Base-by-base conservation (phyloP, 352 stramenopile genomes). In the Albugo laibachii region DNA sequence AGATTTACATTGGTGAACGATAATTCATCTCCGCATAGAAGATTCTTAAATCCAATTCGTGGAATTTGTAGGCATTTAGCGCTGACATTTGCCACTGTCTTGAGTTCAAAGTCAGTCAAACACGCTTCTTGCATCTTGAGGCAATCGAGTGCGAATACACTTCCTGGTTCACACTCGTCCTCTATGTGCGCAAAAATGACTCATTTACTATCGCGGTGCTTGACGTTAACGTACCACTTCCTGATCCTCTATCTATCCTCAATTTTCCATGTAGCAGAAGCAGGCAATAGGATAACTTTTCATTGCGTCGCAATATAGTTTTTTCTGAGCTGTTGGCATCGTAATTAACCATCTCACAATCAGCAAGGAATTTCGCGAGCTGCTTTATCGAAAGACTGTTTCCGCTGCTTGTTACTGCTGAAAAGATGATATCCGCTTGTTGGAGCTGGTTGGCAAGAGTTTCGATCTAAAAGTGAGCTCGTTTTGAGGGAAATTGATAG, bases 41-140 rank as follows among this genome's bases (percentile, higher is more conserved):
- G 54, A 16, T 69, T 58, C 61, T 71, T 61, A 48, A 75, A 75
- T 14, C 69, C 65, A 53, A 52, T 44, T 47, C 61, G 59, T 12
- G 59, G 47, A 44, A 75, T 59, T 11, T 55, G 58, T 36, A 75
- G 51, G 38, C 57, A 60, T 42, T 57, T 47, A 15, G 53, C 48
- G 18, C 48, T 34, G 0, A 57, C 50, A 11, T 50, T 47, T 13
- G 57, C 48, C 1, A 65, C n/a, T 8, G 59, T 65, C 20, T 55
- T 52, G 16, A 67, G 61, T 13, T 57, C 64, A 38, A 65, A 55
- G 50, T 71, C 65, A 3, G 59, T 54, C 35, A 53, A 27, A 48
- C 61, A 71, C 31, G 63, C 49, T 2, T 61, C 59, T 44, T 69
- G 61, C 36, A 62, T 49, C 18, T 68, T 55, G n/a, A 73, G 56